Conservation (phyloP, 2,329 filamentous ascomycete genomes). For the Pyrenophora teres region DNA sequence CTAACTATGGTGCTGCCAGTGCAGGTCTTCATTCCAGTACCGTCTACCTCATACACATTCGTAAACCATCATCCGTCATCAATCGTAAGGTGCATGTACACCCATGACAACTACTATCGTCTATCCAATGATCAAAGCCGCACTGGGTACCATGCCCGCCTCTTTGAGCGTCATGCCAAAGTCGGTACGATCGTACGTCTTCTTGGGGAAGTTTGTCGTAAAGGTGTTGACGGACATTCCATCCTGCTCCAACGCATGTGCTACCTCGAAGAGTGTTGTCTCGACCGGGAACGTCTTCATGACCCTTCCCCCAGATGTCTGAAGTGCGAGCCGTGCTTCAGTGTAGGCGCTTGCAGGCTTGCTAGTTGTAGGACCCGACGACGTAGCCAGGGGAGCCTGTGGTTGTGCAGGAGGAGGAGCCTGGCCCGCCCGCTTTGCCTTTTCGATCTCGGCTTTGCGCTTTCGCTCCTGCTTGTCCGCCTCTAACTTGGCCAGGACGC, state of each 20-base stretch:
- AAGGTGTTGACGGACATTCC: conserved; percentile 76
- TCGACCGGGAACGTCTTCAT: conserved; percentile 88
- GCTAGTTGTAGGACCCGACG: conserved; percentile 55
- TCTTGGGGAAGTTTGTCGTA: conserved; percentile 83
- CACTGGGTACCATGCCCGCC: conserved; percentile 85
- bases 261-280: conserved; percentile 91
- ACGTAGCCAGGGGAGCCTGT: conserved; percentile 52
- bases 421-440: conserved; percentile 82
- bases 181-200: conserved; percentile 72
- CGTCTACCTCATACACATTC: conserved; percentile 1
- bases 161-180: conserved; percentile 93
- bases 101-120: background rate
- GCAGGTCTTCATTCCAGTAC: background rate
- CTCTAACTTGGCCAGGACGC: conserved; percentile 91
- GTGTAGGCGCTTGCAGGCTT: conserved; percentile 74
- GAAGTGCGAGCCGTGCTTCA: conserved; percentile 80
- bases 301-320: conserved; percentile 75
- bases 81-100: background rate
- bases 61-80: background rate
- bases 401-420: conserved; percentile 56
- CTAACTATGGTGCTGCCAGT: background rate
- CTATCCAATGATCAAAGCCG: conserved; percentile 74
- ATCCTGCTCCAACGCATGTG: conserved; percentile 73
- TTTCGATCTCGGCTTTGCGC: conserved; percentile 81
- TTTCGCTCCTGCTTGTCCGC: conserved; percentile 90